Percentiles rank a stretch among this genome's conserved stretches.
Evolutionary conservation across 192 early-diverging fungal genomes (phyloP).

Genomic region (Phycomyces nitens): DNA sequence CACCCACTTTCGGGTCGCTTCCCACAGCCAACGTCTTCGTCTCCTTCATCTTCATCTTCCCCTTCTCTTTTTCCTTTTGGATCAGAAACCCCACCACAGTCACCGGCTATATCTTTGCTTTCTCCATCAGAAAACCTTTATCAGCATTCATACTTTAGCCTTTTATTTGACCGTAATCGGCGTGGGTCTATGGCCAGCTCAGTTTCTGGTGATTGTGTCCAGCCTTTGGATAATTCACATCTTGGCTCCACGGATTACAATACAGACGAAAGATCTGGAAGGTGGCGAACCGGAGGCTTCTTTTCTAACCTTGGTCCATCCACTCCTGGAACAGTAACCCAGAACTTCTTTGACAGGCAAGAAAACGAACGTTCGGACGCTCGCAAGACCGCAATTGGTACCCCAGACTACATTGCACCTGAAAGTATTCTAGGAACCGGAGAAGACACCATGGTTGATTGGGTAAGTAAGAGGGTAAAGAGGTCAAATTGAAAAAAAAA

Average conservation of each 20-base stretch:
- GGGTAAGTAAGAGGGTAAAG: slow-evolving; percentile 51
- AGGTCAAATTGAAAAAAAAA: not conserved
- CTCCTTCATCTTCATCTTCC: slow-evolving; percentile 25
- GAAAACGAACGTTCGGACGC: not conserved
- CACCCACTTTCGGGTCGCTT: too few species aligned
- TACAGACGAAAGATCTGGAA: not conserved
- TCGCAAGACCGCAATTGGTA: slow-evolving; percentile 55
- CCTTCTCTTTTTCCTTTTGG: slow-evolving; percentile 30
- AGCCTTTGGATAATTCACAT: not conserved
- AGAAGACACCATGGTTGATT: slow-evolving; percentile 82
- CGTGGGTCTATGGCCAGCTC: slow-evolving; percentile 47
- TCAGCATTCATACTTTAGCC: slow-evolving; percentile 34
- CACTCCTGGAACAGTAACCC: slow-evolving; percentile 8
- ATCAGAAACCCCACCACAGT: slow-evolving; percentile 29
- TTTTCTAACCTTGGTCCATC: slow-evolving; percentile 10
- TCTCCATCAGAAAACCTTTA: slow-evolving; percentile 19
- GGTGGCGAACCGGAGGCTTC: not conserved
- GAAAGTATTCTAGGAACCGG: slow-evolving; percentile 82
- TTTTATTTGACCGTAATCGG: slow-evolving; percentile 36
- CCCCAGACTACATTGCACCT: slow-evolving; percentile 86
- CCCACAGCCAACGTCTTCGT: not conserved
- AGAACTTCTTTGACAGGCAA: not conserved
- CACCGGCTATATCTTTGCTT: slow-evolving; percentile 17
- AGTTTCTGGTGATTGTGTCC: slow-evolving; percentile 37
- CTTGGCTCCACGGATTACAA: not conserved